These are phyloP conservation scores for Fusarium pininemorale DNA, from an alignment of 2,329 filamentous ascomycete genomes.

Conservation along the genomic window DNA sequence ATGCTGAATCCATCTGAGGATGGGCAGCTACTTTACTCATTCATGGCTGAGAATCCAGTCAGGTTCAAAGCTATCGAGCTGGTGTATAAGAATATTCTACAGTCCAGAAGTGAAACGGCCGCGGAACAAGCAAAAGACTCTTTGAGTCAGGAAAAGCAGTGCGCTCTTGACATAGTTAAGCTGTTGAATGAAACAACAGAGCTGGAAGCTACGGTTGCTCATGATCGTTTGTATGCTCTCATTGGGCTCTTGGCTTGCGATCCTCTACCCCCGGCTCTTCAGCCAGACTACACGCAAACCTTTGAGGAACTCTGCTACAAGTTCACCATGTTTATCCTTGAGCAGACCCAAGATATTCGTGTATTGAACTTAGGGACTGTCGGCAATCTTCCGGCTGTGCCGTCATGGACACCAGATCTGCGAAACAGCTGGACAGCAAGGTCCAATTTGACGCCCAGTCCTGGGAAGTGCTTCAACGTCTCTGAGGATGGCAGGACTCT, in stretches of 20 bases:
- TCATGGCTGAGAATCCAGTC: neutral
- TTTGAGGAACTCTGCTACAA: neutral
- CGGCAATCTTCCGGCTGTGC: rapidly evolving
- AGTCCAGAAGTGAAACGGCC: rapidly evolving
- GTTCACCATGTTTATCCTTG: neutral
- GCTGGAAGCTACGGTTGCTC: slow-evolving; percentile 14
- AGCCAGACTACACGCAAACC: neutral
- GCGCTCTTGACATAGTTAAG: neutral
- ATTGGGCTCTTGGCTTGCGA: slow-evolving; percentile 11
- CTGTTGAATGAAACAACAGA: slow-evolving; percentile 5
- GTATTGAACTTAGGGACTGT: neutral
- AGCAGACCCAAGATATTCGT: neutral
- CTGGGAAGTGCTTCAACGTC: neutral
- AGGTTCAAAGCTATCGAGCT: slow-evolving; percentile 9
- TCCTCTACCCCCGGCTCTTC: neutral
- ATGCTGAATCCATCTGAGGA: slow-evolving; percentile 2
- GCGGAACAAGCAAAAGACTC: rapidly evolving
- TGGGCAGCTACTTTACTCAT: neutral
- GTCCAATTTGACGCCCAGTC: neutral
- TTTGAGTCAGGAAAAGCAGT: neutral
- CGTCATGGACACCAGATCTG: slow-evolving; percentile 12
- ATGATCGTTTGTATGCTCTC: slow-evolving; percentile 13
- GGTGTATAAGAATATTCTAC: neutral
- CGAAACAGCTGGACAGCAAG: slow-evolving; percentile 10
- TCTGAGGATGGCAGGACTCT: neutral